Evolutionary conservation across 768 basidiomycete genomes (phyloP), one percentile per base, ranked within the genome.

Genomic region (Termitomyces sp.): DNA sequence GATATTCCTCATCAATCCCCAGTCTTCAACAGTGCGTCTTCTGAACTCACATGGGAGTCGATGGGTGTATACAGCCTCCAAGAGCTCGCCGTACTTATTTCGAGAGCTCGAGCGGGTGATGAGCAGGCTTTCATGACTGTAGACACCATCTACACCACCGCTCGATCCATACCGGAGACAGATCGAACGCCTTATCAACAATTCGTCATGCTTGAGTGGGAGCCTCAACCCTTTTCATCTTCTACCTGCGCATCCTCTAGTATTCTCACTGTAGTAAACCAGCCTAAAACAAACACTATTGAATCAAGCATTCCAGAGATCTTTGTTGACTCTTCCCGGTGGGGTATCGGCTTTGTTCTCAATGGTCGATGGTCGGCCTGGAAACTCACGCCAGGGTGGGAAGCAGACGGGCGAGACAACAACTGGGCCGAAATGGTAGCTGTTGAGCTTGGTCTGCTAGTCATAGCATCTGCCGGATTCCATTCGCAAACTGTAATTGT

Each of bases 391-490:
- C 42, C 57, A 0, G 70, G 71, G 6, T 74, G 73, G 71, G 59
- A 63, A 16, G 35, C 47, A 3, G 52, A 65, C 0, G 66, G 67
- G 8, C 41, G 72, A 7, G 63, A 72, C 54, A 79, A 76, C 19
- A 70, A 71, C 5, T 80, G 78, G 77, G 74, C 72, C 0, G 78
- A 79, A 61, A 72, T 78, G 65, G 69, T 74, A 0, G 77, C 74
- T 0, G 66, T 78, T 1, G 77, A 79, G 52, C 63, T 80, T 1
- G 77, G 73, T 0, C 30, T 79, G 0, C 67, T 66, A 1, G 65
- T 71, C 1, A 40, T 74, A 6, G 61, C 74, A 3, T 58, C 69
- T 0, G 47, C 64, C 0, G 66, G 67, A 1, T 60, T 65, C 32
- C 49, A 35, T 0, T 58, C 25, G 3, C 67, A 5, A 5, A 67